Evolutionary conservation across 495 filamentous ascomycete genomes (phyloP), one percentile per base, ranked within the genome.

Genomic region (Recurvomyces mirabilis): DNA sequence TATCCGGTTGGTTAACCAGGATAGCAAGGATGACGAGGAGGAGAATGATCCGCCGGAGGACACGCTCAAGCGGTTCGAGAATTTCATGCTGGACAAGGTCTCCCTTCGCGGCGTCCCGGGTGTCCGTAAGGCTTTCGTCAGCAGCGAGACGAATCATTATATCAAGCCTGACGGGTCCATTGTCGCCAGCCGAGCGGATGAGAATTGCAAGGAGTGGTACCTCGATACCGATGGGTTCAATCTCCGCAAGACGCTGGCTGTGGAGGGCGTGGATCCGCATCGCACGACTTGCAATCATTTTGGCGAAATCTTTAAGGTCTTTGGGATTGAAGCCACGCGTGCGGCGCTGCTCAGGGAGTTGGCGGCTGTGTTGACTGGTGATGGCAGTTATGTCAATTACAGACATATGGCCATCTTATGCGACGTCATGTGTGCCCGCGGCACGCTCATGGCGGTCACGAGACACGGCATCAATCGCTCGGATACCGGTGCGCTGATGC

Each of bases 321-420:
- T 99, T 51, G 91, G 91, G 57, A 99, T 99, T 51, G 91, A 99
- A 60, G 91, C 87, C 47, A 84, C 87, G 37, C 78, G 91, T 50
- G 75, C 77, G 21, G 82, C 87, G 33, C 69, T 99, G 25, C 74
- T 96, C 60, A 75, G 79, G 24, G 93, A 99, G 59, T 65, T 96
- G 69, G 84, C 78, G 18, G 74, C 82, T 49, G 91, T 99, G 63
- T 65, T 99, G 62, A 82, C 93, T 9, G 95, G 96, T 51, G 91
- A 94, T 55, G 93, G 91, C 71, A 95, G 89, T 6, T 96, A 99
- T 60, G 91, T 99, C 71, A 99, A 99, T 60, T 87, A 96, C 61
- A 87, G 91, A 56, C 91, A 99, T 68, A 72, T 96, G 66, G 80
- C 86, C 15, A 80, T 99, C n/a, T 67, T 99, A 38, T 86, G 93